A percentile compares a stretch with the other conserved stretches of the same genome.
phyloP scores from a whole-genome alignment of 495 filamentous ascomycete genomes.

The Polyplosphaeria fusca region DNA sequence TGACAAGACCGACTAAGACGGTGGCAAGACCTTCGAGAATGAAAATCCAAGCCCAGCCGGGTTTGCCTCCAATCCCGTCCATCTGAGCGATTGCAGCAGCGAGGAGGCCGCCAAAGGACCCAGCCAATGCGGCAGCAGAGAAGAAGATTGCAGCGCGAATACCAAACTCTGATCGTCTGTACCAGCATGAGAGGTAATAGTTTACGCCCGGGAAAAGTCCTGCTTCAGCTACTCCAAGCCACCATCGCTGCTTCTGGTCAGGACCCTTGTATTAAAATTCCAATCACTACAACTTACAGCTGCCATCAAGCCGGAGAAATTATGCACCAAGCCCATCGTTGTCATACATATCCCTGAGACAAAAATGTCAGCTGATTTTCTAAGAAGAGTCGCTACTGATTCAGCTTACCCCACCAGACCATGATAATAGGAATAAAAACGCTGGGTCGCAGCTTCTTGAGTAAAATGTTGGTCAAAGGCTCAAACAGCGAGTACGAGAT shows the following conservation, averaged over 20 bases:
- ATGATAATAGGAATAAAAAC: conserved; percentile 54
- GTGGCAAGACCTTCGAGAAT: conserved; percentile 73
- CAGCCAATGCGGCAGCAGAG: conserved; percentile 77
- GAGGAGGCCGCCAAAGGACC: conserved; percentile 81
- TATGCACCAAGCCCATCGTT: conserved; percentile 76
- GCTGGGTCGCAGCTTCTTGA: conserved; percentile 58
- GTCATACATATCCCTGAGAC: conserved; percentile 69
- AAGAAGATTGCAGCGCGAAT: conserved; percentile 83
- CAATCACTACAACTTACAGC: conserved; percentile 41
- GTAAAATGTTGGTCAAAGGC: conserved; percentile 80
- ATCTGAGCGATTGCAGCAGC: conserved; percentile 75
- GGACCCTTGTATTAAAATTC: background rate
- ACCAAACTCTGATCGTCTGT: conserved; percentile 77
- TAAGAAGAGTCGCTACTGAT: too few relatives aligned
- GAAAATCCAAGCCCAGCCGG: conserved; percentile 86
- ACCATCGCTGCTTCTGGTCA: conserved; percentile 55
- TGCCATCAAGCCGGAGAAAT: conserved; percentile 75
- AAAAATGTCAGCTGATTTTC: background rate
- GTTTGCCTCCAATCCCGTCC: conserved; percentile 62
- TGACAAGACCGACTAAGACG: conserved; percentile 65
- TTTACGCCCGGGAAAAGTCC: conserved; percentile 85
- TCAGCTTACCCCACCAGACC: conserved; percentile 44
- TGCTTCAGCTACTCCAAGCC: conserved; percentile 79
- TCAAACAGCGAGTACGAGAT: conserved; percentile 86
- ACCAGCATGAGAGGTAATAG: conserved; percentile 87